phyloP scores from a whole-genome alignment of 331 rosid genomes.

The Pyracantha coccinea region DNA sequence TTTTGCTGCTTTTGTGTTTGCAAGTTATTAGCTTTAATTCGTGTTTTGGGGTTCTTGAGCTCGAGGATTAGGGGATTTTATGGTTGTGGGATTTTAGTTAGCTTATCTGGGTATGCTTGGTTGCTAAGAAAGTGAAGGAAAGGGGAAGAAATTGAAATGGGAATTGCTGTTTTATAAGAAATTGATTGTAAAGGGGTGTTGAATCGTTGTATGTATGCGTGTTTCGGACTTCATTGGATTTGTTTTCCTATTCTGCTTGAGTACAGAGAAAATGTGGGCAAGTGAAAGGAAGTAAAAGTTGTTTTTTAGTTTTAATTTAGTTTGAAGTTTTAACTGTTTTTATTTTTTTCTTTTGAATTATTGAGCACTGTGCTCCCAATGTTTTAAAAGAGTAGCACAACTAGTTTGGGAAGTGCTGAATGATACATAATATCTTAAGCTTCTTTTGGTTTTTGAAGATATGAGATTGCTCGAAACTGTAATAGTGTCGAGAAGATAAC shows the following conservation, averaged over 20 bases:
- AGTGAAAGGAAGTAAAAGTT: not conserved
- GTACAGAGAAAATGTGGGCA: not conserved
- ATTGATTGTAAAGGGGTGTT: not conserved
- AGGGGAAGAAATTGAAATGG: not conserved
- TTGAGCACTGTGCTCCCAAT: not conserved
- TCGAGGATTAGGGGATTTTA: not conserved
- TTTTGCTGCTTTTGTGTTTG: not conserved
- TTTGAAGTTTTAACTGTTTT: not conserved
- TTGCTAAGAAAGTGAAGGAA: not conserved
- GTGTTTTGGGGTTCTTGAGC: not conserved
- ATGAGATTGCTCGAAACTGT: not conserved
- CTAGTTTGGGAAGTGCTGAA: not conserved
- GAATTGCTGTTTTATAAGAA: not conserved
- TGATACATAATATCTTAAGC: not conserved
- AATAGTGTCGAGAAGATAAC: not conserved
- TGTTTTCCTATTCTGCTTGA: not conserved
- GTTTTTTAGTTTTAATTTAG: not conserved
- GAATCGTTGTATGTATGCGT: not conserved
- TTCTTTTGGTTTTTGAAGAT: not conserved
- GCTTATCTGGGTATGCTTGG: not conserved
- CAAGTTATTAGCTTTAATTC: not conserved
- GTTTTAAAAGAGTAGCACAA: not conserved
- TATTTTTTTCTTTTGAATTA: not conserved
- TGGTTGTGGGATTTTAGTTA: not conserved
- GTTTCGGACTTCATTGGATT: not conserved